Evolutionary conservation across 2,329 filamentous ascomycete species (phyloP), one percentile per base, ranked within the genome.

Genomic region (Fusarium tupiense): DNA sequence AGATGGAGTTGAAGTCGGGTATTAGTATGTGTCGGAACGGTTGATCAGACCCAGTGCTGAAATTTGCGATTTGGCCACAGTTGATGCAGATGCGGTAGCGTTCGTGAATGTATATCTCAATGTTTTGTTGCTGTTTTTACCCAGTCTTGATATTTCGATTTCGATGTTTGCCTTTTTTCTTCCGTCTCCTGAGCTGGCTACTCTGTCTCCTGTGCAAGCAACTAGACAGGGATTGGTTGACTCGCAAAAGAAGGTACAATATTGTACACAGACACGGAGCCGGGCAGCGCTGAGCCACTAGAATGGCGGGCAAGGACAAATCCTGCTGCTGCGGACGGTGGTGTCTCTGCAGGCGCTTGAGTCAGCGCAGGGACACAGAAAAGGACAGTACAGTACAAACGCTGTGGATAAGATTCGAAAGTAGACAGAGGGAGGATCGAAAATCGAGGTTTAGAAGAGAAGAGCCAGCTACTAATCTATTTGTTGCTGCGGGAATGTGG

Each of bases 231-330:
- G 49, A 61, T 59, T 46, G 24, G 47, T 35, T 58, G 61, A 69
- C 65, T 61, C 60, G 69, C 63, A 69, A 63, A 50, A 62, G 47
- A 70, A 61, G 64, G 66, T 43, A 44, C 52, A 65, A 58, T 70
- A 70, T 47, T 70, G 66, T 46, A 69, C 59, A 70, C 58, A 72
- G 67, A 76, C 73, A 74, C 67, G 24, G 62, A 74, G 64, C 61
- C 67, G 66, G 44, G 65, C 72, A 75, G 74, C 74, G 66, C 59
- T 71, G 64, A 60, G 70, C 74, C 70, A 75, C 73, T 72, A 76
- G 69, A 71, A 74, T 72, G 72, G 65, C 70, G 62, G 69, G 66
- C 72, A 77, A 74, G 61, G 60, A 63, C 57, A 69, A 68, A 67
- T 75, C 67, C 72, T 77, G 71, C 71, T 75, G 64, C 66, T 71